phyloP scores from a whole-genome alignment of 1,139 yeast species.

The Blastobotrys buckinghamii region DNA sequence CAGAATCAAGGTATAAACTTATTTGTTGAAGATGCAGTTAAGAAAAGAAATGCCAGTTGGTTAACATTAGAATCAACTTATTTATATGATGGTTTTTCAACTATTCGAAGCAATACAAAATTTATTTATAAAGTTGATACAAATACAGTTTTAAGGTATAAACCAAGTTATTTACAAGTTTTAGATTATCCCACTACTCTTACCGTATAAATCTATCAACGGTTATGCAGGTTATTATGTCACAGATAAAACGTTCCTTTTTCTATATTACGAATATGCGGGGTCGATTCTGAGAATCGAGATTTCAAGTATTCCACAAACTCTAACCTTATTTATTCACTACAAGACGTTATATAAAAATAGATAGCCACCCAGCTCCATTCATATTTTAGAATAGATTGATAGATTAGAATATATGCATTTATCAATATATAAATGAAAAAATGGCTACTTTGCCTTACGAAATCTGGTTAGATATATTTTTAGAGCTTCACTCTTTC shows the following conservation, averaged over 20 bases:
- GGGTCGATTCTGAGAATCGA: too few relatives aligned
- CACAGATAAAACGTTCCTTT: too few relatives aligned
- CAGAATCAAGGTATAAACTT: neutral
- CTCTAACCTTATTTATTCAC: too few relatives aligned
- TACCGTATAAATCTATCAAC: too few relatives aligned
- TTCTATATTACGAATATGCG: too few relatives aligned
- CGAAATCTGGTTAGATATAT: neutral
- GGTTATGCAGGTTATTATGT: too few relatives aligned
- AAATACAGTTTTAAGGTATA: neutral
- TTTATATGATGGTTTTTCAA: neutral
- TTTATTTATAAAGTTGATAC: conserved; percentile 4
- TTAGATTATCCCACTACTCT: too few relatives aligned
- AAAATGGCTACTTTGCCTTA: neutral
- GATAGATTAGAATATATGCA: neutral
- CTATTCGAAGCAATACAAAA: neutral
- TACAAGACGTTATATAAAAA: too few relatives aligned
- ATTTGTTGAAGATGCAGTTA: neutral
- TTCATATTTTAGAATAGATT: too few relatives aligned
- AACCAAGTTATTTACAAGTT: neutral
- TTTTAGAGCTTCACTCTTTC: neutral
- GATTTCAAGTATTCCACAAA: too few relatives aligned
- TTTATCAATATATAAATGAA: neutral
- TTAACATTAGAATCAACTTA: neutral
- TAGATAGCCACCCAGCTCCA: too few relatives aligned
- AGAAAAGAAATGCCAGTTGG: conserved; percentile 1